These are phyloP conservation scores for Scedosporium boydii DNA, from an alignment of 2,329 filamentous ascomycete genomes.

Conservation along the genomic window DNA sequence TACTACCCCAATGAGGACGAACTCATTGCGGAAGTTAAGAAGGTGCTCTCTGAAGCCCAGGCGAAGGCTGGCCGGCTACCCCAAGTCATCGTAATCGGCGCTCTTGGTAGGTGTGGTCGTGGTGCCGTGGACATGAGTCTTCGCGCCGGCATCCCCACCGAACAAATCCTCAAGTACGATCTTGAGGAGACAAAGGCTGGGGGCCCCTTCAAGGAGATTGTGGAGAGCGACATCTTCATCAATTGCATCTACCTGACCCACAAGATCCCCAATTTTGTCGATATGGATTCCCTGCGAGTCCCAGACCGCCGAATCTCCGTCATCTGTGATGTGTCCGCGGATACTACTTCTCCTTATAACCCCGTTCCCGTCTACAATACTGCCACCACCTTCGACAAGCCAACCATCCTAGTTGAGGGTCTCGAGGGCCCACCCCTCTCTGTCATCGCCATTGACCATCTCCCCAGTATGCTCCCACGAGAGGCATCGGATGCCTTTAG, in stretches of 20 bases:
- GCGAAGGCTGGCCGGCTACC: conserved; percentile 47
- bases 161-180: conserved; percentile 56
- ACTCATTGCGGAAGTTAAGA: conserved; percentile 65
- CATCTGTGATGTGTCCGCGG: conserved; percentile 70
- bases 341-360: conserved; percentile 65
- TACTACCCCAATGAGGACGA: conserved; percentile 55
- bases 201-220: conserved; percentile 72
- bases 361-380: conserved; percentile 70
- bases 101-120: conserved; percentile 70
- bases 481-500: conserved; percentile 85
- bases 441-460: conserved; percentile 82
- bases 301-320: conserved; percentile 62
- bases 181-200: conserved; percentile 63
- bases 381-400: conserved; percentile 79
- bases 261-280: conserved; percentile 73
- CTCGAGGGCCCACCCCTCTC: conserved; percentile 50
- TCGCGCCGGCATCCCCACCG: conserved; percentile 48
- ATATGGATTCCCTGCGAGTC: conserved; percentile 40
- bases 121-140: conserved; percentile 75
- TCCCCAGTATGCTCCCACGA: conserved; percentile 73
- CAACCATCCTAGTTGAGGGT: conserved; percentile 68
- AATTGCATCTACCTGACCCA: conserved; percentile 75
- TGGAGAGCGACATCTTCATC: conserved; percentile 66
- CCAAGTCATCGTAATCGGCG: conserved; percentile 75
- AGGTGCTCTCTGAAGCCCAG: conserved; percentile 47